Base-by-base conservation (phyloP, 2,329 filamentous ascomycete species). In the Cadophora sp. region DNA sequence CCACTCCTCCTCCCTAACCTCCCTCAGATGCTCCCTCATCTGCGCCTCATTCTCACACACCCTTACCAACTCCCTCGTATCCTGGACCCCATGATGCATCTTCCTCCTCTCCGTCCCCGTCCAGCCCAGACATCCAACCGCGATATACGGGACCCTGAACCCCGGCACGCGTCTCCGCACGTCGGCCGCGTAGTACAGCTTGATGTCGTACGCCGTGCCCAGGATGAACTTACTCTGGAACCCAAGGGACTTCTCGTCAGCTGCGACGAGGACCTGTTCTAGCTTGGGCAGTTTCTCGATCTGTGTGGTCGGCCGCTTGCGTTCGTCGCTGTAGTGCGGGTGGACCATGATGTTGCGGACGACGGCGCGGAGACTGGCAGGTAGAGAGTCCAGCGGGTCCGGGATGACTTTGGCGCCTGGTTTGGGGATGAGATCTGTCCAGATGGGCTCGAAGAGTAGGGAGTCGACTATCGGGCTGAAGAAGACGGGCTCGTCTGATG, bases 281-380 rank as follows among this genome's bases (percentile, higher is more conserved):
- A 74, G 50, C 0, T 19, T 27, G 4, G 64, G 31, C 4, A 75
- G 53, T 22, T 65, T 68, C 31, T 70, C 68, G 37, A 73, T 69
- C 16, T 26, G 29, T 22, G 71, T 63, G 3, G 64, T 67, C 0
- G 71, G 72, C 24, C 53, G 63, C 48, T 68, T 70, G 6, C 68
- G 64, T 8, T 72, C 26, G 4, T 71, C 67, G 14, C 55, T 72
- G 61, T 68, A 73, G 37, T 72, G 73, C 1, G 73, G 72, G 68
- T 73, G 70, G 4, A 73, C 69, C 72, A 75, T 74, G 48, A 75
- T 69, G 19, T 71, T 74, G 19, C 66, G 62, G n/a, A n/a, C n/a
- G 1, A 73, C 27, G 7, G 59, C 55, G 9, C 53, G 34, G 4
- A 73, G 37, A 5, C 70, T 43, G 8, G 67, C 55, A 19, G 67